Evolutionary conservation across 2,329 filamentous ascomycete genomes (phyloP), one percentile per base, ranked within the genome.

Genomic region (Penicillium sp.): DNA sequence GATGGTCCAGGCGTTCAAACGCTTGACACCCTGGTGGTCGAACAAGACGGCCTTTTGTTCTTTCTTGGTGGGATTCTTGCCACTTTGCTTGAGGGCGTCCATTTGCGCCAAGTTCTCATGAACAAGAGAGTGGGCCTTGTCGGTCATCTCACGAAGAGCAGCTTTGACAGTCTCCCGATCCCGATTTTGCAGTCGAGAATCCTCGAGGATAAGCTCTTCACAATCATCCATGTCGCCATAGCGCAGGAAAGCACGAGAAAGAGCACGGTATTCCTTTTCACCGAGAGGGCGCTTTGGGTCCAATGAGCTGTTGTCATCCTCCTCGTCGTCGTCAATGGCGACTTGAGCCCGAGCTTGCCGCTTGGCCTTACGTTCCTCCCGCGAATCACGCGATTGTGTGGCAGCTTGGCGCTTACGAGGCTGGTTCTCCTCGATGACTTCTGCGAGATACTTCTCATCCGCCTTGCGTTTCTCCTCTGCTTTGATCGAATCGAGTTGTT

Each of bases 11-110:
- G 95, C 95, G 70, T 99, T 99, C 68, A 97, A 85, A 67, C 96
- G 93, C 76, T 96, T 96, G 50, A 97, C 89, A 54, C 93, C 91
- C 46, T 90, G 88, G 75, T 93, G 96, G 71, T 98, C 93, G 68
- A 99, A 97, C 45, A 99, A 80, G 19, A 99, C 91, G 0, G 95
- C 95, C 76, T 99, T 99, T 75, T 91, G 91, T 72, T 99, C 95
- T 75, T 99, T 99, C 80, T 98, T 97, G 0, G 93, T 96, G 54
- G 96, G 77, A 2, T 87, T 83, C 72, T 95, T 96, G 70, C 91
- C 91, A 61, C 89, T 80, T 22, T 81, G 86, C 74, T 95, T 90
- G 66, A 87, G 73, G 14, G 83, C 83, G 57, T 84, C 82, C 53
- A 88, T 78, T 57, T 85, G 81, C 31, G 82, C 81, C 47, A 82